These are phyloP conservation scores for Clarireedia hainanense DNA, from an alignment of 2,329 filamentous ascomycete species.

Conservation along the genomic window DNA sequence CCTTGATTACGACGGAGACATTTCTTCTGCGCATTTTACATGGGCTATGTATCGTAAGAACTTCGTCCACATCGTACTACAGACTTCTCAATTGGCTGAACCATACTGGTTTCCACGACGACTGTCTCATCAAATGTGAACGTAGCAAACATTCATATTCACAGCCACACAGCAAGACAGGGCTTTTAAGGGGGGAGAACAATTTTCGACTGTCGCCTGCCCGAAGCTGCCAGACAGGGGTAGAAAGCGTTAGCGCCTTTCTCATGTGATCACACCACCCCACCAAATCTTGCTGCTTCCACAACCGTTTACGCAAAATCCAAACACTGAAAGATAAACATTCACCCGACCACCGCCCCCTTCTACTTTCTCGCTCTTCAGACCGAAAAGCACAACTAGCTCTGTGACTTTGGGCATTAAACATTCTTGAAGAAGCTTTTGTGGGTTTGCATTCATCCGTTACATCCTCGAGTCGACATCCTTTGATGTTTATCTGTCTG, in stretches of 20 bases:
- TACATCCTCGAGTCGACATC: too few relatives aligned
- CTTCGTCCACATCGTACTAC: too few relatives aligned
- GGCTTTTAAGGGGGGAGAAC: background rate
- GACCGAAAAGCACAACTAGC: background rate
- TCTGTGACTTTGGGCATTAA: background rate
- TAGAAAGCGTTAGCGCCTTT: slow-evolving; percentile 3
- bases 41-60: too few relatives aligned
- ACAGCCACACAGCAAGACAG: too few relatives aligned
- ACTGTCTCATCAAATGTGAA: too few relatives aligned
- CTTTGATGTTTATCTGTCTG: slow-evolving; percentile 5
- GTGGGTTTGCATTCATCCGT: too few relatives aligned
- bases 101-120: too few relatives aligned
- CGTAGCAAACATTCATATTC: too few relatives aligned
- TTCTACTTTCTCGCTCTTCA: slow-evolving; percentile 5
- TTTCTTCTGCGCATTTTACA: too few relatives aligned
- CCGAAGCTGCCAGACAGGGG: background rate
- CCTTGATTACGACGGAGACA: too few relatives aligned
- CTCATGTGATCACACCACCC: slow-evolving; percentile 14
- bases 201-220: slow-evolving; percentile 1
- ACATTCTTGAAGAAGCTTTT: background rate
- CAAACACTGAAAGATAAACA: slow-evolving; percentile 13
- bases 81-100: too few relatives aligned
- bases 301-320: slow-evolving; percentile 9
- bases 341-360: slow-evolving; percentile 7
- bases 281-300: slow-evolving; percentile 11